Evolutionary conservation across 2,329 filamentous ascomycete species (phyloP), one percentile per base, ranked within the genome.

Genomic region (Tolypocladium album): DNA sequence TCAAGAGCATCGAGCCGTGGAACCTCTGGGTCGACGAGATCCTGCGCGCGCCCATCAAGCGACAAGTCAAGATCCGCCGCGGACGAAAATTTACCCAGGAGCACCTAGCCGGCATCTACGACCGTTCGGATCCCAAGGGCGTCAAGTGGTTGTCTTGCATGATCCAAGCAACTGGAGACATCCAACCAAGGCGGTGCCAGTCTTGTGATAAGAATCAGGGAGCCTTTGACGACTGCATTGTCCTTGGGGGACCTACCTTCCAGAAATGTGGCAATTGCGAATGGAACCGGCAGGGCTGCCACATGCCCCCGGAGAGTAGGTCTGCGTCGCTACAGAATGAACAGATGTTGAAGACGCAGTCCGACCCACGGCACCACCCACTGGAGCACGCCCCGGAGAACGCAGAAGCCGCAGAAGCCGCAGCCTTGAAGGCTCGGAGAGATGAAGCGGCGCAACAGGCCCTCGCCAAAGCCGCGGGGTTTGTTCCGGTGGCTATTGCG

Each of bases 251-350:
- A 5, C 66, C 69, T 8, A 68, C 76, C 4, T 79, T 80, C 58
- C 74, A 74, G 4, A 75, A 77, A 36, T 82, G 79, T 60, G 79
- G 77, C 38, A 82, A 81, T 62, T 82, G 79, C 62, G 77, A 80
- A 64, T 82, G 79, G 79, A 77, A 76, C 61, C 72, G 72, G 2
- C 70, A 73, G 58, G 69, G 70, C 22, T 77, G 75, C 52, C 71
- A 73, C 52, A 69, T 61, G 59, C 60, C 61, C 13, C 24, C 58
- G 13, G 31, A 20, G 22, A 59, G 17, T 27, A 58, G 55, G 57
- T 61, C 57, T 8, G 57, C 42, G 6, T 38, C 45, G 24, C 40
- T 34, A 17, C n/a, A 53, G 17, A 50, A 57, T 34, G 22, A n/a
- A 7, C 22, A 52, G 11, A 3, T 34, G 15, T 24, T n/a, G 13